These are phyloP conservation scores for Thermothelomyces thermophilus DNA, from an alignment of 2,329 filamentous ascomycete genomes.

Conservation along the genomic window DNA sequence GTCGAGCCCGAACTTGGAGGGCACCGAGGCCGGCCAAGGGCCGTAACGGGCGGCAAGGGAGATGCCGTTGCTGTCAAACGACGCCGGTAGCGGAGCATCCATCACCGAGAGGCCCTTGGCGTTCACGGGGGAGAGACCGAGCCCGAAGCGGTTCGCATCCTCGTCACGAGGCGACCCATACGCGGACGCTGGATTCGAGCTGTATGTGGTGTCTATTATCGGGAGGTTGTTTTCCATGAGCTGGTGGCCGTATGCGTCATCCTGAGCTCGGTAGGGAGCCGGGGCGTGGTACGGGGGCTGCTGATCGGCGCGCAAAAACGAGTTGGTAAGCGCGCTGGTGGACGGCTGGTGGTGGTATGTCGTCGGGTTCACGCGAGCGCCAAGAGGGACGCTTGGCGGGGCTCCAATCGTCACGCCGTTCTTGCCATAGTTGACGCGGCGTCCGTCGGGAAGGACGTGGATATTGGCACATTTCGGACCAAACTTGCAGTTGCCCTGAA, in stretches of 20 bases:
- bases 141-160: conserved; percentile 49
- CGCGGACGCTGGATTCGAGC: conserved; percentile 48
- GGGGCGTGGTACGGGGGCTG: conserved; percentile 39
- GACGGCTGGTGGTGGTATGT: conserved; percentile 60
- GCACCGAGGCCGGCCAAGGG: conserved; percentile 86
- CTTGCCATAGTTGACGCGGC: conserved; percentile 76
- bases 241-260: conserved; percentile 35
- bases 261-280: conserved; percentile 38
- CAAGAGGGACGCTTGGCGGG: conserved; percentile 50
- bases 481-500: conserved; percentile 95
- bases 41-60: conserved; percentile 86
- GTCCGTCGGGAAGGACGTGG: conserved; percentile 88
- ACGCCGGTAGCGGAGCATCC: conserved; percentile 86
- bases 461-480: conserved; percentile 96
- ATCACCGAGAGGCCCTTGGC: conserved; percentile 75
- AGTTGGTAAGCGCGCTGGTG: conserved; percentile 64
- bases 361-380: conserved; percentile 60
- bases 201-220: conserved; percentile 52
- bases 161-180: conserved; percentile 81
- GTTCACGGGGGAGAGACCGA: conserved; percentile 70
- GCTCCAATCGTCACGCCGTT: conserved; percentile 60
- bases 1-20: conserved; percentile 83
- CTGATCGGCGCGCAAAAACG: conserved; percentile 58
- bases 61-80: conserved; percentile 92
- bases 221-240: conserved; percentile 50